These are phyloP conservation scores for Danielia reshetovae DNA, from an alignment of 805 yeast genomes.

Conservation along the genomic window DNA sequence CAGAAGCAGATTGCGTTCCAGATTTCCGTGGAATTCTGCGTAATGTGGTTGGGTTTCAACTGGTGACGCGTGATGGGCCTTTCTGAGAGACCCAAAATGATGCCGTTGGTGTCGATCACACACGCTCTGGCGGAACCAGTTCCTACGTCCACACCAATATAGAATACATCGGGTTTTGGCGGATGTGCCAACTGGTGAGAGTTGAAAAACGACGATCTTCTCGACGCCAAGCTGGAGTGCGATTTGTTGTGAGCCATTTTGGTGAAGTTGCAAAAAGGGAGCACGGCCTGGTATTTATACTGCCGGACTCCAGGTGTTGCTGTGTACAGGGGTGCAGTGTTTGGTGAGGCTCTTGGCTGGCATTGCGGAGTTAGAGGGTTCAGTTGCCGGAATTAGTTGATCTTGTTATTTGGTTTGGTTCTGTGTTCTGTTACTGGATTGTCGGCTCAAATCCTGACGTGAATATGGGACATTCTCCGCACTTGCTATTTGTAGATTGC, in stretches of 20 bases:
- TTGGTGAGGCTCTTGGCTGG: too few relatives aligned
- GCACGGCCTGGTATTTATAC: slow-evolving; percentile 1
- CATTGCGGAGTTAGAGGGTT: too few relatives aligned
- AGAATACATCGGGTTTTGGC: slow-evolving; percentile 47
- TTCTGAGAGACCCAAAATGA: slow-evolving; percentile 74
- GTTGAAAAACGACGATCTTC: slow-evolving; percentile 37
- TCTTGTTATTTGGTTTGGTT: too few relatives aligned
- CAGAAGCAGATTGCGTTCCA: slow-evolving; percentile 87
- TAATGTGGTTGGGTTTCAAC: slow-evolving; percentile 66
- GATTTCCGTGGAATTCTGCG: slow-evolving; percentile 86
- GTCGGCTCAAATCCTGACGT: too few relatives aligned
- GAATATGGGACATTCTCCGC: too few relatives aligned
- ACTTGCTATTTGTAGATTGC: too few relatives aligned
- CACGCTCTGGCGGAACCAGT: slow-evolving; percentile 98
- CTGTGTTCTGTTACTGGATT: too few relatives aligned
- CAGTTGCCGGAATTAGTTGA: too few relatives aligned
- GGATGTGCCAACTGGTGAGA: slow-evolving; percentile 29
- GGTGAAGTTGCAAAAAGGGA: slow-evolving; percentile 3
- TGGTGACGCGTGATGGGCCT: slow-evolving; percentile 76
- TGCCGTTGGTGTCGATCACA: slow-evolving; percentile 77
- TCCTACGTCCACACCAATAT: slow-evolving; percentile 92
- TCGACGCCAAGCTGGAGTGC: slow-evolving; percentile 37
- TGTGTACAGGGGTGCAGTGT: not conserved
- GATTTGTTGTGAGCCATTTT: slow-evolving; percentile 26
- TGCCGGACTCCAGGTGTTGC: not conserved